Evolutionary conservation across 78 protist genomes (phyloP).

Genomic region (Cavenderia fasciculata): DNA sequence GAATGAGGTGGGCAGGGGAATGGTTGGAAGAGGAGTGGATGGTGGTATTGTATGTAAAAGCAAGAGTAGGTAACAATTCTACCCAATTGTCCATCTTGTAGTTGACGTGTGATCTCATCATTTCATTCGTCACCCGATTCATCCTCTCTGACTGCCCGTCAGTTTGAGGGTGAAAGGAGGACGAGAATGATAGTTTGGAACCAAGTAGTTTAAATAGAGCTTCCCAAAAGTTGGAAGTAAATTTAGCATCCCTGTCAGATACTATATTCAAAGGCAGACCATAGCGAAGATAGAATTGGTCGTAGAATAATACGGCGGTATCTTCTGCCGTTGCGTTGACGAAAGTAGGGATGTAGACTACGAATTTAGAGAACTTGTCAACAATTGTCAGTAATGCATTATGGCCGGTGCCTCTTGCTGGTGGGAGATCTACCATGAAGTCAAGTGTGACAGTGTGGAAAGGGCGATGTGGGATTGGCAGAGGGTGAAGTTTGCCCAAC

Average conservation of each 20-base stretch:
- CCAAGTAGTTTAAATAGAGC: background rate
- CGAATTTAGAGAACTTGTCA: background rate
- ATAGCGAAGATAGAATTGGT: background rate
- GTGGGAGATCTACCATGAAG: constrained; percentile 25
- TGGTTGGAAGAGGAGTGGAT: too few species aligned
- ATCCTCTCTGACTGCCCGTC: constrained; percentile 16
- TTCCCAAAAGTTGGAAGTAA: background rate
- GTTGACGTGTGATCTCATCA: background rate
- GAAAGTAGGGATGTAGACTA: background rate
- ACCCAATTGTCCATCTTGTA: constrained; percentile 15
- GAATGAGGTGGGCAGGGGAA: too few species aligned
- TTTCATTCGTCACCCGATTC: background rate
- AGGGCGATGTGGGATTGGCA: background rate
- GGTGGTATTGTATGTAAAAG: too few species aligned
- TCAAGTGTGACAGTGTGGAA: constrained; percentile 4
- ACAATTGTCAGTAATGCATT: background rate
- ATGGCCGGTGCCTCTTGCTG: background rate
- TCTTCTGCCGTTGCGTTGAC: background rate
- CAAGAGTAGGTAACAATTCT: constrained; percentile 17
- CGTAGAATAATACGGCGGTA: background rate
- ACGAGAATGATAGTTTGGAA: background rate
- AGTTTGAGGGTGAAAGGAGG: constrained; percentile 29
- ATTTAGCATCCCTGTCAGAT: constrained; percentile 1
- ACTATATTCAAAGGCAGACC: background rate
- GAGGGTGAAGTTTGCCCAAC: too few species aligned